phyloP scores from a whole-genome alignment of 1,139 yeast genomes.

The Geotrichum cucujoidarum region DNA sequence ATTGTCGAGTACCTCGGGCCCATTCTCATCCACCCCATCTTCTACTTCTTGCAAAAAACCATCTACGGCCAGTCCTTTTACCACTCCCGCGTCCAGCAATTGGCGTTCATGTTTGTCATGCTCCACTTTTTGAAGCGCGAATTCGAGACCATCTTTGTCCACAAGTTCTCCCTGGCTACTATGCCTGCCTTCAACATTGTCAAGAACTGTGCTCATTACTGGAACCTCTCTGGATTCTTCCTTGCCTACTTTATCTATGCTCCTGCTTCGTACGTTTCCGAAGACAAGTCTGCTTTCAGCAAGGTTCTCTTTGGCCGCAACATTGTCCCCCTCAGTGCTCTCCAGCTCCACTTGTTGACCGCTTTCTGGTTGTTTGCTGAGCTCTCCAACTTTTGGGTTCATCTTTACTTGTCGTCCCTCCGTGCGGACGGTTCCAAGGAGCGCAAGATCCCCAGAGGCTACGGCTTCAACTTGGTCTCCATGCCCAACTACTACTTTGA shows the following conservation, averaged over 20 bases:
- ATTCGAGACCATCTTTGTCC: constrained; percentile 77
- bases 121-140: constrained; percentile 85
- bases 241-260: constrained; percentile 66
- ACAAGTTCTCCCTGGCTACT: constrained; percentile 77
- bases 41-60: constrained; percentile 45
- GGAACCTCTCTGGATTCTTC: constrained; percentile 78
- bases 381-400: constrained; percentile 66
- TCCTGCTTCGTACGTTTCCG: constrained; percentile 42
- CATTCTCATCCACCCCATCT: constrained; percentile 65
- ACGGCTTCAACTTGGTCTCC: constrained; percentile 43
- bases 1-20: constrained; percentile 88
- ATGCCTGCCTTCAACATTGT: constrained; percentile 87
- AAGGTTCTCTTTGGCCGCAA: constrained; percentile 32
- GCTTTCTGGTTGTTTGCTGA: constrained; percentile 61
- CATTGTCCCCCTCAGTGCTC: constrained; percentile 24
- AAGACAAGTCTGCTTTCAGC: constrained; percentile 23
- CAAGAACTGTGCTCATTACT: constrained; percentile 86
- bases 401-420: constrained; percentile 53
- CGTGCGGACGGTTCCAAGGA: constrained; percentile 46
- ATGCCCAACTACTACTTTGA: constrained; percentile 90
- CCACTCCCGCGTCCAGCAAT: constrained; percentile 50
- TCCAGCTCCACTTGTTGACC: constrained; percentile 25
- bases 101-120: constrained; percentile 52
- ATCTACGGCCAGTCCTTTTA: constrained; percentile 36
- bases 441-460: constrained; percentile 51